A percentile compares a stretch with the other conserved stretches of the same genome.
phyloP scores from a whole-genome alignment of 2,329 filamentous ascomycete genomes.

The Colletotrichum sp. region DNA sequence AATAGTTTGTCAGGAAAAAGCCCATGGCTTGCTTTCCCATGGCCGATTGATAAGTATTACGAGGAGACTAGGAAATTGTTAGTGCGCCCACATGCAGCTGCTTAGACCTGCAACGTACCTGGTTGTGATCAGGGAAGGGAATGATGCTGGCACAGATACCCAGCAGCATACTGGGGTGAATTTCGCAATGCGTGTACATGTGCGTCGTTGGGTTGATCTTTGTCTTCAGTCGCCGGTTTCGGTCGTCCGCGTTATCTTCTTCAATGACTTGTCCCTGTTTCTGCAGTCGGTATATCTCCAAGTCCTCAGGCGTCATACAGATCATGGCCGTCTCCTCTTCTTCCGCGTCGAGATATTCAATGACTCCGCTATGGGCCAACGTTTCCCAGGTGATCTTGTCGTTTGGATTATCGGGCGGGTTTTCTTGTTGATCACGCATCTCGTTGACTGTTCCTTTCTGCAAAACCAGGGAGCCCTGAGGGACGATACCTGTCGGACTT shows the following conservation, averaged over 20 bases:
- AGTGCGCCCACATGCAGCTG: constrained; percentile 25
- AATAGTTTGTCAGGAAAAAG: constrained; percentile 97
- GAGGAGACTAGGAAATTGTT: constrained; percentile 71
- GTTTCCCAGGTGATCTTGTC: constrained; percentile 87
- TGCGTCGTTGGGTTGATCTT: constrained; percentile 86
- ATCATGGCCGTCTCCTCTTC: constrained; percentile 99
- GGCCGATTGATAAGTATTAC: constrained; percentile 98
- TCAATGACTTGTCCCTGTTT: constrained; percentile 69
- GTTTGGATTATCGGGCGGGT: constrained; percentile 63
- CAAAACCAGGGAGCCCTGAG: constrained; percentile 79
- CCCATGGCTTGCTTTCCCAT: constrained; percentile 99
- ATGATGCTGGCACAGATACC: constrained; percentile 99
- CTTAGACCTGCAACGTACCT: constrained; percentile 52
- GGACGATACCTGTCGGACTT: constrained; percentile 63
- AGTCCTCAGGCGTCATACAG: constrained; percentile 95
- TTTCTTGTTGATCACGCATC: constrained; percentile 76
- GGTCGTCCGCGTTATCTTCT: constrained; percentile 68
- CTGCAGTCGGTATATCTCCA: constrained; percentile 77
- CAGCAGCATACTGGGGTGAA: constrained; percentile 98
- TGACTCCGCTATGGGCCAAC: constrained; percentile 80
- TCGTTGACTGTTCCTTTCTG: constrained; percentile 81
- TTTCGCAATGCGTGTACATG: constrained; percentile 97
- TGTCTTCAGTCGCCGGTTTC: constrained; percentile 87
- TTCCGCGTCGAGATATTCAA: constrained; percentile 96
- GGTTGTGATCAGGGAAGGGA: constrained; percentile 98